These are phyloP conservation scores for Blastobotrys capitulatus DNA, from an alignment of 1,139 yeast species.

Conservation along the genomic window DNA sequence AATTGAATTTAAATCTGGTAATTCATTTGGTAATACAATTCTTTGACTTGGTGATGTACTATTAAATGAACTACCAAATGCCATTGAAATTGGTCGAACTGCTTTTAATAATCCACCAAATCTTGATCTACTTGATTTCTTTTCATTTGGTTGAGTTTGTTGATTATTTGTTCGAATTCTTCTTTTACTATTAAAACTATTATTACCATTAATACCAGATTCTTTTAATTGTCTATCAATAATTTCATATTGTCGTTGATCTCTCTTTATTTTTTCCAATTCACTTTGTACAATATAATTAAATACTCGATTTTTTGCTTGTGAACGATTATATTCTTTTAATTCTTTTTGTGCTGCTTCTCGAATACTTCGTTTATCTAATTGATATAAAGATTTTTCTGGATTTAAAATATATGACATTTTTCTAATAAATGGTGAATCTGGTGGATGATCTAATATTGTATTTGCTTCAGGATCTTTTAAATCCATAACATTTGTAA, in stretches of 20 bases:
- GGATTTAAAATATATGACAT: slow-evolving; percentile 30
- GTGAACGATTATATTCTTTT: slow-evolving; percentile 33
- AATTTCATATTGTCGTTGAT: slow-evolving; percentile 41
- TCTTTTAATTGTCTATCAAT: slow-evolving; percentile 36
- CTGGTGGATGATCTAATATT: slow-evolving; percentile 1
- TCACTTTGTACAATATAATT: slow-evolving; percentile 43
- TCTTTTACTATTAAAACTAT: background rate
- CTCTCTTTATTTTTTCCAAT: slow-evolving; percentile 47
- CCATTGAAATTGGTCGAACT: slow-evolving; percentile 40
- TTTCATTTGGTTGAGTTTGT: slow-evolving; percentile 2
- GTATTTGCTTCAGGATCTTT: slow-evolving; percentile 17
- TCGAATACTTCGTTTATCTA: slow-evolving; percentile 33
- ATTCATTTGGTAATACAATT: slow-evolving; percentile 46
- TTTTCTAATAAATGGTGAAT: slow-evolving; percentile 14
- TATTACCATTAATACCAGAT: too few species aligned
- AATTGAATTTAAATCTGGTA: slow-evolving; percentile 49
- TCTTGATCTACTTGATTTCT: slow-evolving; percentile 21
- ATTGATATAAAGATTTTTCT: slow-evolving; percentile 24
- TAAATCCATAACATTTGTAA: slow-evolving; percentile 47
- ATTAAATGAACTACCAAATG: slow-evolving; percentile 30
- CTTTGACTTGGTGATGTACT: slow-evolving; percentile 42
- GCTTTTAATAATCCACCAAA: slow-evolving; percentile 37
- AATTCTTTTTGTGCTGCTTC: slow-evolving; percentile 42
- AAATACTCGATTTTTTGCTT: slow-evolving; percentile 40
- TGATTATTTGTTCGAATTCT: background rate